Evolutionary conservation across 495 filamentous ascomycete species (phyloP).

Genomic region (Neurospora sublineolata): DNA sequence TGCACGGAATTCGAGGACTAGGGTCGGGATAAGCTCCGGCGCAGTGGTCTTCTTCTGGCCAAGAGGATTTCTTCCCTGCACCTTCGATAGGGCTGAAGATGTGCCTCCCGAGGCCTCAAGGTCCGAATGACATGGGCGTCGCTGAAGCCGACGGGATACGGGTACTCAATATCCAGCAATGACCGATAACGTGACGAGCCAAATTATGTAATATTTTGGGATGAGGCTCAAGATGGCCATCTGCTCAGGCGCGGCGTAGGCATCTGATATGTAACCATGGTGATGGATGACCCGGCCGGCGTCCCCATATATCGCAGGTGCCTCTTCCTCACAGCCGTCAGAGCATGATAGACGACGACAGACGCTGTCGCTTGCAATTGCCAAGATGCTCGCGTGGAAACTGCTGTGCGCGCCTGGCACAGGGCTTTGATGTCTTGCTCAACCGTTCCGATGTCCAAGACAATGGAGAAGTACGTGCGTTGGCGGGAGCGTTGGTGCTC

Average conservation of each 20-base stretch:
- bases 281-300: neutral
- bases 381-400: neutral
- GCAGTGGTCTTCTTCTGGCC: neutral
- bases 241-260: neutral
- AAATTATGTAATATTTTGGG: neutral
- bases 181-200: neutral
- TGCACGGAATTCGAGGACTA: neutral
- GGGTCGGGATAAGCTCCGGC: neutral
- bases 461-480: neutral
- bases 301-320: neutral
- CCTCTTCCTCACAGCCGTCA: neutral
- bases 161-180: neutral
- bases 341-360: neutral
- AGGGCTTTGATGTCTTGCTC: neutral
- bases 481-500: neutral
- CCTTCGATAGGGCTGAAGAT: neutral
- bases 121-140: neutral
- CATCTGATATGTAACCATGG: neutral
- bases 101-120: neutral
- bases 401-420: neutral
- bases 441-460: neutral
- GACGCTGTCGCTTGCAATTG: neutral
- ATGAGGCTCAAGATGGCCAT: neutral
- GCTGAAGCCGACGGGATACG: neutral
- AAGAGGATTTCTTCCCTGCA: neutral